Evolutionary conservation across 495 filamentous ascomycete species (phyloP).

Genomic region (Penicillium arizonense): DNA sequence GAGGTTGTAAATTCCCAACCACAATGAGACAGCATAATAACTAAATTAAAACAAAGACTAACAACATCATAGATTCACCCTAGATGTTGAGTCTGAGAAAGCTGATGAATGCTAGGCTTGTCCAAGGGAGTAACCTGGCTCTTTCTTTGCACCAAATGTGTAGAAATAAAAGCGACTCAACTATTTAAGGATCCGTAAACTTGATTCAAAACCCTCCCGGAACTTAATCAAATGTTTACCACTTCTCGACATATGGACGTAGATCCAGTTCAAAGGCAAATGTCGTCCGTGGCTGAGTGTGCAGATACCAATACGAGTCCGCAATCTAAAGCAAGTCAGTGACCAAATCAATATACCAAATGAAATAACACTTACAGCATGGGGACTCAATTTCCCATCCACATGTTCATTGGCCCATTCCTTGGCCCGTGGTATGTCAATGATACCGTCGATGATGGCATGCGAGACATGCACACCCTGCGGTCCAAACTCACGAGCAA

Average conservation of each 20-base stretch:
- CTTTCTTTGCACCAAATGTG: no score
- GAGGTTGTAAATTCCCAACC: no score
- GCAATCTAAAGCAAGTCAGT: slow-evolving; percentile 66
- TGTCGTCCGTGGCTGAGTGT: slow-evolving; percentile 75
- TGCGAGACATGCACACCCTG: slow-evolving; percentile 87
- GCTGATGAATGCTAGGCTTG: no score
- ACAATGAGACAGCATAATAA: no score
- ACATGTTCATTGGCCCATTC: slow-evolving; percentile 54
- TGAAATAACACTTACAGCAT: slow-evolving; percentile 61
- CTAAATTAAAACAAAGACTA: no score
- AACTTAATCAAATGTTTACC: slow-evolving; percentile 25
- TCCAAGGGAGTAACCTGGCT: no score
- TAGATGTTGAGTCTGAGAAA: no score
- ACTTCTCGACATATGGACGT: slow-evolving; percentile 79
- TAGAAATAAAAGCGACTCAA: no score
- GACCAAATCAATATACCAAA: not conserved
- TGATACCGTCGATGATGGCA: slow-evolving; percentile 82
- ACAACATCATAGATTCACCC: no score
- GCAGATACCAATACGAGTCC: slow-evolving; percentile 84
- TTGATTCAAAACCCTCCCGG: no score
- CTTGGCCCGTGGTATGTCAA: slow-evolving; percentile 76
- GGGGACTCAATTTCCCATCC: slow-evolving; percentile 76
- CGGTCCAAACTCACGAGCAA: slow-evolving; percentile 87
- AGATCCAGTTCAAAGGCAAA: slow-evolving; percentile 88
- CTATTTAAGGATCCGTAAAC: no score